Evolutionary conservation across 129 eudicot genomes (phyloP), one percentile per base, ranked within the genome.

Genomic region (Solidago caesia): DNA sequence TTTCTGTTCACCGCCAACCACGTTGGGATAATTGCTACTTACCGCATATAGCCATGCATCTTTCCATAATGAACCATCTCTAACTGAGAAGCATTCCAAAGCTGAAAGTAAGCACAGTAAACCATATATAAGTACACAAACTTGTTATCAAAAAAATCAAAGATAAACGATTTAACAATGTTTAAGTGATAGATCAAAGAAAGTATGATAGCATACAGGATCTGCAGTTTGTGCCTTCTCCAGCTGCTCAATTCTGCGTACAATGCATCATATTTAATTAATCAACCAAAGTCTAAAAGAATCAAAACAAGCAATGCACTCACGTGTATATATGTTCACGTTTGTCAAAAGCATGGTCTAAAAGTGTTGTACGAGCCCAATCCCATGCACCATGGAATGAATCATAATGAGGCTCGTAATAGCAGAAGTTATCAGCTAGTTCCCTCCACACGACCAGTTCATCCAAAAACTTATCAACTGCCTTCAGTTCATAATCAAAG

Each of bases 11-110:
- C 39, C 39, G 0, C 39, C 39, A 52, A 52, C 21, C 58, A 52
- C 2, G 58, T 0, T 9, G 8, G n/a, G 2, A 59, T 1, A 1
- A 5, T 41, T 63, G 53, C 71, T 82, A 65, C 83, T 84, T 95
- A 80, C 99, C 99, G 84, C 99, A 95, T 95, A 78, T 89, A 95
- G 68, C 97, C 97, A 79, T 95, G 99, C 97, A 95, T 91, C 89
- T 95, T 95, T 63, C 99, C 99, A 77, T 84, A 67, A 75, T 91
- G 91, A 80, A 95, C 94, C 97, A 95, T 80, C 84, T 95, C 99
- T 75, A 95, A 71, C 72, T 95, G 99, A 79, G 97, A 91, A 79
- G 99, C 99, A 85, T 95, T 95, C 99, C 99, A 95, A 27, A 95
- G 95, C 99, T 95, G 87, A 77, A 87, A 80, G 68, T 76, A 67